Evolutionary conservation across 2,329 filamentous ascomycete genomes (phyloP), one percentile per base, ranked within the genome.

Genomic region (Nothophoma quercina): DNA sequence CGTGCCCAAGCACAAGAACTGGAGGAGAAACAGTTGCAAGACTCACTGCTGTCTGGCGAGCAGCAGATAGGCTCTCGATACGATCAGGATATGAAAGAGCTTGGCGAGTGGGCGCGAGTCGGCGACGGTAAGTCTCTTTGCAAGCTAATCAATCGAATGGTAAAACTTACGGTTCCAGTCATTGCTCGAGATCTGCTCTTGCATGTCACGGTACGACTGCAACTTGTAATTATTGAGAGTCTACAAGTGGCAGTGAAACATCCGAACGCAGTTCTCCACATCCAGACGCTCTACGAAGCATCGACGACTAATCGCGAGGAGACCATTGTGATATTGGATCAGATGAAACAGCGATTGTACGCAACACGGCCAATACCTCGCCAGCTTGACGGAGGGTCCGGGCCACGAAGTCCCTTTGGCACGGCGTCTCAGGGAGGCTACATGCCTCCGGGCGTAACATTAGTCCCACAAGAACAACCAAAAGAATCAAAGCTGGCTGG

Each of bases 161-260:
- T 41, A 33, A 53, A 10, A 16, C 40, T 44, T 35, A 55, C 38
- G 23, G 16, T 12, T 13, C 33, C 55, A 76, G 74, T 63, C 34
- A 64, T 68, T 25, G 73, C 74, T 10, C 63, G 72, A 44, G 68
- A 77, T 34, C 71, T 66, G 8, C 61, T 76, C 3, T 58, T 72
- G 5, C 72, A 75, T 48, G 70, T 77, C 18, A 69, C 73, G 12
- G 64, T 77, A 43, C 19, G 4, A 9, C 21, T 8, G 12, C 74
- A 77, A 52, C 69, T 71, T 19, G 72, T 77, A 50, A 70, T 77
- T 15, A 73, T 78, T 36, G 67, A 69, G 41, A 68, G 68, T 41
- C 58, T 78, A 16, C 70, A 77, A 49, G 64, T 75, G 46, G 73
- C 70, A n/a, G 62, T 67, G 29, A 64, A 72, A 33, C 68, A 69